A percentile compares a stretch with the other conserved stretches of the same genome.
These are phyloP conservation scores for Nepenthes mirabilis DNA, from an alignment of 148 eudicot species.

Conservation along the genomic window DNA sequence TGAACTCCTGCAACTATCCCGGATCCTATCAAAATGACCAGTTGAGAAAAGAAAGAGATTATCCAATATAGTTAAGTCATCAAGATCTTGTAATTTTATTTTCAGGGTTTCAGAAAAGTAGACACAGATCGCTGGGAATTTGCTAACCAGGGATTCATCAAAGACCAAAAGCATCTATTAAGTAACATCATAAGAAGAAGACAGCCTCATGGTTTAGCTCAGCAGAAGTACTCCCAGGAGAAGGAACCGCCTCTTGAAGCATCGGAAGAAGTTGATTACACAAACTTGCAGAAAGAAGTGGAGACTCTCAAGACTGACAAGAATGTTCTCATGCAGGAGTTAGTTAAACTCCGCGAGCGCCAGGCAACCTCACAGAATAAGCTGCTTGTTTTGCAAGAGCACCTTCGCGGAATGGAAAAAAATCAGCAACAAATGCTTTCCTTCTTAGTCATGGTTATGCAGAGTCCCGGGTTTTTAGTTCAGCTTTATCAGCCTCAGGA, in stretches of 20 bases:
- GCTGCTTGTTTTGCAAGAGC: slow-evolving; percentile 41
- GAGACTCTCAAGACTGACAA: slow-evolving; percentile 60
- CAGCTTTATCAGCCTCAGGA: slow-evolving; percentile 58
- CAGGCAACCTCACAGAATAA: slow-evolving; percentile 55
- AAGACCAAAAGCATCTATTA: slow-evolving; percentile 59
- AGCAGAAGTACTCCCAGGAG: slow-evolving; percentile 16
- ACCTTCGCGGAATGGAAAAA: slow-evolving; percentile 70
- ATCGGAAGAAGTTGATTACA: slow-evolving; percentile 24
- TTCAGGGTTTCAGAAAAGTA: slow-evolving; percentile 74
- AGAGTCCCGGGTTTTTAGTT: slow-evolving; percentile 52
- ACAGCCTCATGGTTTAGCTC: slow-evolving; percentile 26
- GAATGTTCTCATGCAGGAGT: slow-evolving; percentile 51
- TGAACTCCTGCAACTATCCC: not conserved
- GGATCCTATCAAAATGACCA: not conserved
- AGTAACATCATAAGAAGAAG: slow-evolving; percentile 54
- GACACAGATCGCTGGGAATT: slow-evolving; percentile 78
- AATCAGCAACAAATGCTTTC: slow-evolving; percentile 80
- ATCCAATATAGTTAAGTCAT: not conserved
- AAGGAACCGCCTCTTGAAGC: slow-evolving; percentile 14
- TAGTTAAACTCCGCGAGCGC: slow-evolving; percentile 40
- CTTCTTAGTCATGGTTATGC: slow-evolving; percentile 81
- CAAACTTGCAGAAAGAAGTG: slow-evolving; percentile 51
- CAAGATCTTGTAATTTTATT: not conserved
- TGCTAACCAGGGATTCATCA: slow-evolving; percentile 50
- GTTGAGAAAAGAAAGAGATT: not conserved